Evolutionary conservation across 805 yeast species (phyloP), one percentile per base, ranked within the genome.

Genomic region (Metahyphopichia silvanorum): DNA sequence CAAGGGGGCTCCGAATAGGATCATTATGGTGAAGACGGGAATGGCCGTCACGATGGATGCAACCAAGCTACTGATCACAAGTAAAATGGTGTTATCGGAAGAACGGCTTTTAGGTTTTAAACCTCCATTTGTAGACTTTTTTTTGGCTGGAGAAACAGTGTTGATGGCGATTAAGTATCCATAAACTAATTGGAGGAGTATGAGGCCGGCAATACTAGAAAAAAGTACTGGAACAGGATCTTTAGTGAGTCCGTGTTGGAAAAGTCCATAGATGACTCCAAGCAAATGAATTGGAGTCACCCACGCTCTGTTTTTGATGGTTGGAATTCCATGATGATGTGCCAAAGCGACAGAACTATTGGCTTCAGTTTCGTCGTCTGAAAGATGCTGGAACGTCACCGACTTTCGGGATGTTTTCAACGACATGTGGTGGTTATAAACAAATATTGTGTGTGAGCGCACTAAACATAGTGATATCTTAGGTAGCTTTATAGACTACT

Each of bases 1-100:
- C 26, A 83, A 63, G 10, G 96, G 96, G 0, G 96, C 94, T 6
- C 97, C 97, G 49, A 86, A 76, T 9, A 87, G 46, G 2, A 87
- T 64, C 28, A 82, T 52, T 2, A 53, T 37, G 6, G 57, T 35
- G 38, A 64, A 68, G n/a, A 66, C 34, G 2, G 69, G 71, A 1
- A 60, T 23, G 5, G 76, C 47, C n/a, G 66, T 42, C 3, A 60
- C 16, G 1, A 63, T 18, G 2, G 74, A 52, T 3, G 68, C 33
- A 5, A 62, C 31, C 1, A 59, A 18, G 11, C 65, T 39, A 15
- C 63, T 51, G 5, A 46, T 16, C 6, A 64, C 26, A 24, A 65
- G 52, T 14, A 55, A 39, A 11, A 48, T 31, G 5, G 35, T 17
- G 32, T 53, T 55, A 9, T 47, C 49, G 9, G 34, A 16, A 2